Conservation (phyloP, 768 basidiomycete genomes). For the Tulasnella sp. region DNA sequence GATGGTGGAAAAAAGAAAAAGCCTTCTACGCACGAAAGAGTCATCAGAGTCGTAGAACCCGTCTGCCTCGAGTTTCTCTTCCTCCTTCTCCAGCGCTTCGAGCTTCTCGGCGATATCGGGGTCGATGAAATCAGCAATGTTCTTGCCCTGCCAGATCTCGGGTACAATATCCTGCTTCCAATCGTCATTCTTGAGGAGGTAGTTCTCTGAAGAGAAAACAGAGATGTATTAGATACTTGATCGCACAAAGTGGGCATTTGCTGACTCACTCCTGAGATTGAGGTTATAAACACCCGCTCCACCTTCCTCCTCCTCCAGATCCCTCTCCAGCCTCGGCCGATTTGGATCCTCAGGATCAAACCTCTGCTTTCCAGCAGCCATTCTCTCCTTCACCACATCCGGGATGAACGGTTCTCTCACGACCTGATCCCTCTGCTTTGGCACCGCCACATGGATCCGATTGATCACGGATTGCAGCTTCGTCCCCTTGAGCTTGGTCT, state of each 20-base stretch:
- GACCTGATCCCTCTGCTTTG: conserved; percentile 82
- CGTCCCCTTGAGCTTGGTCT: conserved; percentile 83
- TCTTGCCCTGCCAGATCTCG: conserved; percentile 99
- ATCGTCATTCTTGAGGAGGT: conserved; percentile 73
- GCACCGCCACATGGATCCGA: conserved; percentile 90
- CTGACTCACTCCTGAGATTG: conserved; percentile 70
- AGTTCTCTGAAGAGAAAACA: conserved; percentile 55
- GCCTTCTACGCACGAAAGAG: conserved; percentile 50
- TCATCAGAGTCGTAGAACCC: conserved; percentile 91
- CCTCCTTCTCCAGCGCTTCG: conserved; percentile 92
- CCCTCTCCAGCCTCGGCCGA: conserved; percentile 59
- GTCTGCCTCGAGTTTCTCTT: conserved; percentile 85
- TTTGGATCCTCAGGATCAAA: conserved; percentile 82
- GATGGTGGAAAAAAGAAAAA: background rate
- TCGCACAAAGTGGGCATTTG: background rate
- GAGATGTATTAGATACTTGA: background rate
- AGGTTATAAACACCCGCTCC: conserved; percentile 86
- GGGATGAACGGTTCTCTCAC: conserved; percentile 84
- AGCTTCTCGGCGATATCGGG: conserved; percentile 95
- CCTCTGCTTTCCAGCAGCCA: conserved; percentile 42
- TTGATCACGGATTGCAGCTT: conserved; percentile 90
- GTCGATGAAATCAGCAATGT: conserved; percentile 96
- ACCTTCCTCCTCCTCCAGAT: conserved; percentile 76
- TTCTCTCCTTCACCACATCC: conserved; percentile 46
- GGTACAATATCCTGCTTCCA: conserved; percentile 98